Base-by-base conservation (phyloP, 169 alveolate genomes). In the Theileria sp. region DNA sequence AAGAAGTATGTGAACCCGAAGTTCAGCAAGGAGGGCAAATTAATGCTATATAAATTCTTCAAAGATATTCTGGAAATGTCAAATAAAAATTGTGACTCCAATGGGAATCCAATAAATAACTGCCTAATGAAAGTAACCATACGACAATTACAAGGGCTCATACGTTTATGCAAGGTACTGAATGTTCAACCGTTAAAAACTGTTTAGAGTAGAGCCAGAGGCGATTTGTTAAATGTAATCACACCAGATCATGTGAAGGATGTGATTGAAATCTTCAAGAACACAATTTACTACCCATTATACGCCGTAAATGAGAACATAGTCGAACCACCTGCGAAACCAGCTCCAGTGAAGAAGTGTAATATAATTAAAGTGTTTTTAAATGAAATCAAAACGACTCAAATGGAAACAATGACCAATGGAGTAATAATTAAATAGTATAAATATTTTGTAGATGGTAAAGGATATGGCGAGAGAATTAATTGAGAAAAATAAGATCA, bases 131-230 rank as follows among this genome's bases (percentile, higher is more conserved):
- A 95, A 73, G 90, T 92, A 12, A 95, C 98, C 19, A 87, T 93
- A 9, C 85, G 98, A 79, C 93, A 92, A 86, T 78, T 96, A 25
- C 98, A 96, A 79, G 89, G 97, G 7, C 72, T 96, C 28, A 93
- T 94, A 25, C 86, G 98, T 30, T 68, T 96, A 25, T 83, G 96
- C 64, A 95, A 96, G 89, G 98, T 97, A 19, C 92, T 51, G 60
- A 8, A 13, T 13, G 10, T 1, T 5, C 7, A 19, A 0, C 9
- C 4, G 19, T n/a, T 77, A 32, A 13, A 7, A 38, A 19, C 12
- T 50, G 3, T 93, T 58, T 94, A 96, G 91, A 98, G 98, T 25
- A 96, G 97, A 80, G 97, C 98, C 9, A 73, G 98, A 36, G 93
- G 91, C 0, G 93, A 88, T 74, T 58, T 88, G 34, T 75, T 89